A percentile compares a stretch with the other conserved stretches of the same genome.
phyloP scores from a whole-genome alignment of 2,329 filamentous ascomycete species.

The Trichoderma sp. region DNA sequence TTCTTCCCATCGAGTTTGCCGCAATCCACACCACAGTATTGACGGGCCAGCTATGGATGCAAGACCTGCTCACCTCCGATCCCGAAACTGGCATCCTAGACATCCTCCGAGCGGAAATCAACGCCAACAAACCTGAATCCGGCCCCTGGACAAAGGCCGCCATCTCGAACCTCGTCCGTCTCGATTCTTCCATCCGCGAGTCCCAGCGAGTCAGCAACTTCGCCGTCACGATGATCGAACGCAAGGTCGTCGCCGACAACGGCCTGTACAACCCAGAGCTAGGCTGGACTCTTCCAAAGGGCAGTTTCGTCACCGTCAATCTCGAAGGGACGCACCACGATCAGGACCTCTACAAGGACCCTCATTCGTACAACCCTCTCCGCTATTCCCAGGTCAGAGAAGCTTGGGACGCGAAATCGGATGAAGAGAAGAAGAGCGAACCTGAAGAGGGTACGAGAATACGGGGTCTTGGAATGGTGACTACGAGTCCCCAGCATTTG shows the following conservation, averaged over 20 bases:
- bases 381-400: conserved; percentile 47
- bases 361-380: conserved; percentile 48
- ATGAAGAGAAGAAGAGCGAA: conserved; percentile 30
- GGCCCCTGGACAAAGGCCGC: conserved; percentile 47
- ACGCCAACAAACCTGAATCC: conserved; percentile 26
- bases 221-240: conserved; percentile 44
- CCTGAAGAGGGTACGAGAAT: conserved; percentile 36
- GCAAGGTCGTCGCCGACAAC: conserved; percentile 44
- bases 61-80: conserved; percentile 46
- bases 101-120: conserved; percentile 44
- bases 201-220: conserved; percentile 51
- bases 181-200: conserved; percentile 54
- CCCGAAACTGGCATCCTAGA: conserved; percentile 37
- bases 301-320: conserved; percentile 44
- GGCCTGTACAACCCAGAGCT: conserved; percentile 41
- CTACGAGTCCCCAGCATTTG: conserved; percentile 50
- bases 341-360: conserved; percentile 41
- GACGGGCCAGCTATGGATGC: conserved; percentile 46
- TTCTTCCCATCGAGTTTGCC: conserved; percentile 58
- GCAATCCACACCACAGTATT: conserved; percentile 58
- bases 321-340: conserved; percentile 48
- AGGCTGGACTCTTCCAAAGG: conserved; percentile 39
- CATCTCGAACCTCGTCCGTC: conserved; percentile 42
- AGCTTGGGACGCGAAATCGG: conserved; percentile 32
- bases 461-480: conserved; percentile 48